Evolutionary conservation across 2,329 filamentous ascomycete genomes (phyloP), one percentile per base, ranked within the genome.

Genomic region (Neocucurbitaria cava): DNA sequence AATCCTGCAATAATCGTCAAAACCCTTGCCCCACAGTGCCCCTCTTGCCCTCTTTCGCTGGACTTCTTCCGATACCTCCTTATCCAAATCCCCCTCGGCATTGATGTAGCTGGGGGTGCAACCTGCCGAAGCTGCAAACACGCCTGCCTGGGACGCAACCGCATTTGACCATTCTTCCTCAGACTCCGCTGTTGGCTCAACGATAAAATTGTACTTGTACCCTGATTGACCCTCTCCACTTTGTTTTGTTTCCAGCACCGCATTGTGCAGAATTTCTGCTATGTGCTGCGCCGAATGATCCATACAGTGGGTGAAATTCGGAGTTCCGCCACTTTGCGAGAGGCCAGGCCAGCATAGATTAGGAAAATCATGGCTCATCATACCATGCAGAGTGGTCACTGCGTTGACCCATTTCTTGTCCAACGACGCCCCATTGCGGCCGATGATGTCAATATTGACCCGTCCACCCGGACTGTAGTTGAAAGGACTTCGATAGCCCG

Each of bases 351-450:
- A 59, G 28, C 65, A 54, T 7, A 65, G 44, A 15, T 65, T 65
- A 10, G 64, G 64, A 45, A 67, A 65, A 31, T 45, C 53, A 30
- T 56, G 47, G 15, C 55, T 55, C 13, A 47, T 36, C 26, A 56
- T 33, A 1, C 62, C 55, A 66, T 86, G 84, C 0, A 86, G 71
- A 0, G 79, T 65, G 0, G 72, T 61, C 36, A 45, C 47, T 0
- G 79, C 61, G 0, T 78, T 80, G n/a, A 66, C 65, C 59, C 79
- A 83, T 61, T 80, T 79, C 1, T 79, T 70, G 10, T 77, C 72
- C 26, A 86, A 61, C 10, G 77, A 68, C 6, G 69, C 54, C 1
- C 80, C 79, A 20, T 74, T 68, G 8, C 78, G 75, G 24, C 83
- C 84, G 3, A 58, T 64, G 30, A 82, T 68, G 0, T 55, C 56